These are phyloP conservation scores for Taphrina deformans DNA, from an alignment of 1,139 yeast species.

Conservation along the genomic window DNA sequence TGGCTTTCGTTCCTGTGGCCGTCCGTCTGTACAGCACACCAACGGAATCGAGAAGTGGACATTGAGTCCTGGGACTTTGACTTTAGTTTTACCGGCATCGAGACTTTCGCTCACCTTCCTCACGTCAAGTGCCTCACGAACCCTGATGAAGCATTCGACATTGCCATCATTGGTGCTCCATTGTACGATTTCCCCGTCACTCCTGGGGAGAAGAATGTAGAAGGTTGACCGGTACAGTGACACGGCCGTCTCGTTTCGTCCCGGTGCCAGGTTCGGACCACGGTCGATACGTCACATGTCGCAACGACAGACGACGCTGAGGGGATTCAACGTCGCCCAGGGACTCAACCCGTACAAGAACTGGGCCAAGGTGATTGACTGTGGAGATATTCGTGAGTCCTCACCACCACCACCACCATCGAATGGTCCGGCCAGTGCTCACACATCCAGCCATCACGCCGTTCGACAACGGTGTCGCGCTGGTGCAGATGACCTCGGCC, in stretches of 20 bases:
- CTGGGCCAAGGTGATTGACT: conserved; percentile 71
- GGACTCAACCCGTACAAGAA: conserved; percentile 61
- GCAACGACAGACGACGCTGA: conserved; percentile 63
- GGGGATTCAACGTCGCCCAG: conserved; percentile 72
- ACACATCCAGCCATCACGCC: conserved; percentile 51
- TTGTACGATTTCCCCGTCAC: conserved; percentile 46
- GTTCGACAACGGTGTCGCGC: conserved; percentile 68
- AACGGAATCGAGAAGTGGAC: conserved; percentile 8
- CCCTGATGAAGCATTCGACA: conserved; percentile 55
- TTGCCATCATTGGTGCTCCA: conserved; percentile 73
- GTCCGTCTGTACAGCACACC: background rate
- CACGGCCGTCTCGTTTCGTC: conserved; percentile 22
- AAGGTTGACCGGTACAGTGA: conserved; percentile 3
- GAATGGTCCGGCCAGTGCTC: background rate
- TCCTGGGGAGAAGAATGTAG: background rate
- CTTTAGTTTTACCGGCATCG: conserved; percentile 52
- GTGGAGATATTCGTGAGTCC: conserved; percentile 75
- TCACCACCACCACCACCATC: no score
- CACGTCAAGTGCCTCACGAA: conserved; percentile 58
- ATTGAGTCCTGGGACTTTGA: conserved; percentile 34
- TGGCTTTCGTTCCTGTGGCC: background rate
- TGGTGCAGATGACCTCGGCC: conserved; percentile 66
- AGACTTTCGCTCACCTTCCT: conserved; percentile 72
- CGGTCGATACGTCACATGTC: conserved; percentile 71
- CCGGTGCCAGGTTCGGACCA: conserved; percentile 79